Conservation (phyloP, 768 basidiomycete species). For the Panaeolus cyanescens region DNA sequence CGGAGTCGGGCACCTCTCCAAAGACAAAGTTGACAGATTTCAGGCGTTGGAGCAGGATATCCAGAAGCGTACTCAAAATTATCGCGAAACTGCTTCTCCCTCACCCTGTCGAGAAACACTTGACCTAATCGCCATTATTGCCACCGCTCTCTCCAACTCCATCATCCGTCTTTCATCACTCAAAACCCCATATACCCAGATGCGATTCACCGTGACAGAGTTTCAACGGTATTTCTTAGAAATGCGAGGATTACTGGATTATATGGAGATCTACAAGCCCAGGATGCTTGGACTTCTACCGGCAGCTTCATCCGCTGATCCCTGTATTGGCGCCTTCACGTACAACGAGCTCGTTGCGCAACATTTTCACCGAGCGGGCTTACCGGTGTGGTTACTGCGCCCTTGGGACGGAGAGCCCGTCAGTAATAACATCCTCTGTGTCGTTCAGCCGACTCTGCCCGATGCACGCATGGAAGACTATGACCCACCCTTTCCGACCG, state of each 20-base stretch:
- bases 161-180: background rate
- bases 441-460: too few species aligned
- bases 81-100: background rate
- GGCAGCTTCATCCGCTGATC: background rate
- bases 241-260: constrained; percentile 9
- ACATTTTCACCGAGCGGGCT: constrained; percentile 12
- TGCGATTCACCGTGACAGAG: constrained; percentile 7
- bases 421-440: too few species aligned
- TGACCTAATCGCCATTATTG: background rate
- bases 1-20: constrained; percentile 2
- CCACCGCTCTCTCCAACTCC: background rate
- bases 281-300: constrained; percentile 4
- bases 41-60: background rate
- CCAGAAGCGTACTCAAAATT: background rate
- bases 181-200: background rate
- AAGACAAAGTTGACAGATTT: background rate
- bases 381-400: constrained; percentile 21
- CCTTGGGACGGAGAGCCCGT: background rate
- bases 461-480: background rate
- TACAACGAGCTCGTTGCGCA: constrained; percentile 3
- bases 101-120: background rate
- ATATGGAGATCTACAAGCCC: constrained; percentile 11
- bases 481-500: background rate
- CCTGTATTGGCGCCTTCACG: constrained; percentile 16
- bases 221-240: constrained; percentile 16